A percentile compares a stretch with the other conserved stretches of the same genome.
Conservation (phyloP, 1,139 yeast genomes). For the Nakaseomyces sp. region DNA sequence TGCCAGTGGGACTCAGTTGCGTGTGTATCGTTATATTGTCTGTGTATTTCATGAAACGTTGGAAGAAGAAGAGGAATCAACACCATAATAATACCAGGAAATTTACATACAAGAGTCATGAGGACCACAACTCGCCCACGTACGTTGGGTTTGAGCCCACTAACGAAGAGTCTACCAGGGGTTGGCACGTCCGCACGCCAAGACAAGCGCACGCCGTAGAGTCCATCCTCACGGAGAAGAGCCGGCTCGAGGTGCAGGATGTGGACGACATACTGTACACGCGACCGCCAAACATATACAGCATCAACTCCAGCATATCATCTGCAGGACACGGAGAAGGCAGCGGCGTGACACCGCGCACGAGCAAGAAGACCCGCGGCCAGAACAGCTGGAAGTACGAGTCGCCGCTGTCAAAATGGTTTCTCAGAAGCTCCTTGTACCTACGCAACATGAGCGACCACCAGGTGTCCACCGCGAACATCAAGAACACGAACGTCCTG, state of each 20-base stretch:
- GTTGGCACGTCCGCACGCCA: neutral
- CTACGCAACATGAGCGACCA: slow-evolving; percentile 9
- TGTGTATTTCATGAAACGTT: neutral
- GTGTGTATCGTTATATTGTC: slow-evolving; percentile 15
- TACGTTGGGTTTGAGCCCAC: neutral
- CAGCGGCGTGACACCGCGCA: neutral
- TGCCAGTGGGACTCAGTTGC: slow-evolving; percentile 26
- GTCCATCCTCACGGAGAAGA: slow-evolving; percentile 3
- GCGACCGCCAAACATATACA: slow-evolving; percentile 20
- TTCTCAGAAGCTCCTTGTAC: slow-evolving; percentile 25
- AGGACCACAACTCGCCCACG: neutral
- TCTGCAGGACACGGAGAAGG: neutral
- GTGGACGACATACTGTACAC: slow-evolving; percentile 18
- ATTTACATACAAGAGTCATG: neutral
- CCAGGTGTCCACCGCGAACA: neutral
- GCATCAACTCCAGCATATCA: slow-evolving; percentile 13
- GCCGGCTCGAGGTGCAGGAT: slow-evolving; percentile 7
- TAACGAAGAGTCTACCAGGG: neutral
- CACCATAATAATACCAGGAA: neutral
- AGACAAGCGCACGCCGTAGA: slow-evolving; percentile 8
- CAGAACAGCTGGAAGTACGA: slow-evolving; percentile 22
- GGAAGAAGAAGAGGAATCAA: neutral
- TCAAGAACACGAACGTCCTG: slow-evolving; percentile 6
- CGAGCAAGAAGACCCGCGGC: neutral
- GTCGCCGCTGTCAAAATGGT: slow-evolving; percentile 30